A percentile compares a stretch with the other conserved stretches of the same genome.
These are phyloP conservation scores for Arthrinium puccinioides DNA, from an alignment of 2,329 filamentous ascomycete species.

Conservation along the genomic window DNA sequence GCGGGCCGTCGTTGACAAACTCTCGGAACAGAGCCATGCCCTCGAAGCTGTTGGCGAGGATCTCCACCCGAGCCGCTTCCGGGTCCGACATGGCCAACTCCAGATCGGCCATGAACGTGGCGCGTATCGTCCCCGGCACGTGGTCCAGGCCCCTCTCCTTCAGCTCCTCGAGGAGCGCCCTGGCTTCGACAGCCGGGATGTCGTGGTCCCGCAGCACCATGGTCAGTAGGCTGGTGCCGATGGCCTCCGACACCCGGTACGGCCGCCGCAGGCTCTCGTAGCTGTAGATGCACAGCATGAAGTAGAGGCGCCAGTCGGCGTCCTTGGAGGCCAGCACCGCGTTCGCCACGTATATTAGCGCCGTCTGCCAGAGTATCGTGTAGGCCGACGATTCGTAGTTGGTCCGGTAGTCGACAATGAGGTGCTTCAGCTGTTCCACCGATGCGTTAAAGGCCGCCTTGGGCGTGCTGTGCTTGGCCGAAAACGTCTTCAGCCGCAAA, in stretches of 20 bases:
- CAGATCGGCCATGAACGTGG: slow-evolving; percentile 29
- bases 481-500: slow-evolving; percentile 21
- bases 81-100: slow-evolving; percentile 27
- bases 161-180: slow-evolving; percentile 22
- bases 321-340: slow-evolving; percentile 22
- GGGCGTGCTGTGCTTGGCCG: slow-evolving; percentile 17
- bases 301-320: slow-evolving; percentile 22
- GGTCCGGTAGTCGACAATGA: slow-evolving; percentile 27
- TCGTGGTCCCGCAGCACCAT: slow-evolving; percentile 24
- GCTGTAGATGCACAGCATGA: slow-evolving; percentile 29
- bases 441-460: slow-evolving; percentile 26
- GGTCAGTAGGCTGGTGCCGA: slow-evolving; percentile 25
- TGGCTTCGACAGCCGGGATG: slow-evolving; percentile 21
- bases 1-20: slow-evolving; percentile 7
- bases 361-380: slow-evolving; percentile 32
- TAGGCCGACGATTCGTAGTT: slow-evolving; percentile 24
- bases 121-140: slow-evolving; percentile 19
- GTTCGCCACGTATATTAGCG: slow-evolving; percentile 30
- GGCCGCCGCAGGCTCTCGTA: slow-evolving; percentile 27
- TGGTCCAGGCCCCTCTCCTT: slow-evolving; percentile 13
- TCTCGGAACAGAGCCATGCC: slow-evolving; percentile 26
- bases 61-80: slow-evolving; percentile 25
- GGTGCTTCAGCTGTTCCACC: slow-evolving; percentile 27
- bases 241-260: slow-evolving; percentile 27
- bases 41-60: slow-evolving; percentile 24